phyloP scores from a whole-genome alignment of 768 basidiomycete species.

The Rhodotorula paludigena region DNA sequence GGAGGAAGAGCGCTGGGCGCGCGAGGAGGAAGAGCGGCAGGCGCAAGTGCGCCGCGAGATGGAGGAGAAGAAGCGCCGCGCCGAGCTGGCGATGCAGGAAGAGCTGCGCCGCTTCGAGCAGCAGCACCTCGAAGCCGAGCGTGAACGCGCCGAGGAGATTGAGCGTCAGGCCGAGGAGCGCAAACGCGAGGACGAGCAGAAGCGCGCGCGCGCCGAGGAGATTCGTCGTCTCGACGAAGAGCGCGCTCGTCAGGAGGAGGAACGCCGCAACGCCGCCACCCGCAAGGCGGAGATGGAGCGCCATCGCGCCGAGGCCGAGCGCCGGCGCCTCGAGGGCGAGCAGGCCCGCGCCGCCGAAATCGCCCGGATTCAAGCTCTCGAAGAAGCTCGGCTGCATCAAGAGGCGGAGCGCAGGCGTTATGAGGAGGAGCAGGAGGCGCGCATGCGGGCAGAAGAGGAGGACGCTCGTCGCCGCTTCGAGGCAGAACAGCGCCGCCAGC shows the following conservation, averaged over 20 bases:
- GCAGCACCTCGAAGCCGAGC: constrained; percentile 19
- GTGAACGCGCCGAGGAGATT: background rate
- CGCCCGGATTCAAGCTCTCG: background rate
- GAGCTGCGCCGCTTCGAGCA: constrained; percentile 17
- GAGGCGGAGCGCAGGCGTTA: background rate
- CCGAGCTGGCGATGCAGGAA: background rate
- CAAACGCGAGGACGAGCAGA: constrained; percentile 28
- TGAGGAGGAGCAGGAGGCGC: background rate
- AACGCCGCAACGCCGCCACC: background rate
- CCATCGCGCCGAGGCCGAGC: constrained; percentile 12
- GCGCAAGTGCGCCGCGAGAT: background rate
- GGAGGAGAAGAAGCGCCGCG: constrained; percentile 2
- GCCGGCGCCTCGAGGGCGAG: constrained; percentile 6
- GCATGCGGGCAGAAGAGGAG: background rate
- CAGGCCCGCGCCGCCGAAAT: background rate
- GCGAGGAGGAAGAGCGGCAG: constrained; percentile 9
- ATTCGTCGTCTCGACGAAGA: constrained; percentile 16
- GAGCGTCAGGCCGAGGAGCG: constrained; percentile 5
- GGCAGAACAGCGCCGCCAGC: background rate
- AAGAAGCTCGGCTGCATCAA: background rate
- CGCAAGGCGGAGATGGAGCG: constrained; percentile 25
- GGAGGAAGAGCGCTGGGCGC: background rate
- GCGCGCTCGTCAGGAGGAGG: constrained; percentile 12
- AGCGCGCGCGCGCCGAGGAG: constrained; percentile 20
- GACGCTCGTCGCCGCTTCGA: background rate